These are phyloP conservation scores for Trichophyton verrucosum DNA, from an alignment of 2,329 filamentous ascomycete genomes.

Conservation along the genomic window DNA sequence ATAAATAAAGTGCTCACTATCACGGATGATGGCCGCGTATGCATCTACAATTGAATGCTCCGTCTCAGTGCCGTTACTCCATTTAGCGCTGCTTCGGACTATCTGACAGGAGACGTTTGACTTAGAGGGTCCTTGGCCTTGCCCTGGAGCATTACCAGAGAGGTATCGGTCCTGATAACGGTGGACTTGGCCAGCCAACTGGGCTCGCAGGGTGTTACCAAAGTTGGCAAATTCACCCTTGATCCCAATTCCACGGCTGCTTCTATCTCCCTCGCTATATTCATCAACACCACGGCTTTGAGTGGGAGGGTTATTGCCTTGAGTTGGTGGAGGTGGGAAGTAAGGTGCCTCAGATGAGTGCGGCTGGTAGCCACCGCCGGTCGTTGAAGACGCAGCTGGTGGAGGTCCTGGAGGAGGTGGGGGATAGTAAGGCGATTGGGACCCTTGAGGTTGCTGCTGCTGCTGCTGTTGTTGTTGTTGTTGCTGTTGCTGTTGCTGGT, in stretches of 20 bases:
- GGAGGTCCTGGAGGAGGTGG: not conserved
- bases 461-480: not conserved
- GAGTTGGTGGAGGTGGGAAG: conserved; percentile 33
- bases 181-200: conserved; percentile 33
- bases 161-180: conserved; percentile 31
- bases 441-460: conserved; percentile 5
- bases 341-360: conserved; percentile 19
- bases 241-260: conserved; percentile 26
- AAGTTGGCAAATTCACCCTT: conserved; percentile 28
- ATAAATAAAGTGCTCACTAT: conserved; percentile 75
- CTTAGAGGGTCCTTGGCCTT: conserved; percentile 16
- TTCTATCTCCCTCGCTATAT: conserved; percentile 22
- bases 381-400: not conserved
- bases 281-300: conserved; percentile 24
- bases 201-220: conserved; percentile 27
- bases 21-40: conserved; percentile 71
- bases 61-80: conserved; percentile 47
- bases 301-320: conserved; percentile 21
- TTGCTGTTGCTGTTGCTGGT: not conserved
- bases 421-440: not conserved
- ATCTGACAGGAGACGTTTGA: conserved; percentile 53
- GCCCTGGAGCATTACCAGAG: conserved; percentile 8
- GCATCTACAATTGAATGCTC: conserved; percentile 81
- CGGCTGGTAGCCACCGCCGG: conserved; percentile 5
- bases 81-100: conserved; percentile 65